Conservation (phyloP, 1,139 yeast genomes). For the Spathaspora sp. region DNA sequence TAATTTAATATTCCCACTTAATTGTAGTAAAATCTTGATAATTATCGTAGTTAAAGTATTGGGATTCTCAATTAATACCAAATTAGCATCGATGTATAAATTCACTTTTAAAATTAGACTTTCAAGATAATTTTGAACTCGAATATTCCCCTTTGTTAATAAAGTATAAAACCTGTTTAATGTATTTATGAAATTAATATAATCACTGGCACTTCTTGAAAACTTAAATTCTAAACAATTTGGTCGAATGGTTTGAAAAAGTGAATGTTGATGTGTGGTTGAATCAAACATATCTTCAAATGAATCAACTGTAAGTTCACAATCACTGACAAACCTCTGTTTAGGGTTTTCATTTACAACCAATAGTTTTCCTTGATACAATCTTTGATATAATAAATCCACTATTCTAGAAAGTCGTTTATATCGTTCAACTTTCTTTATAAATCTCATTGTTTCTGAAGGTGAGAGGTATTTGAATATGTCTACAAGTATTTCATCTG, state of each 20-base stretch:
- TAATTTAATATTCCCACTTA: constrained; percentile 10
- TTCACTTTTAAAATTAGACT: constrained; percentile 21
- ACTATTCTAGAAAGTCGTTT: constrained; percentile 7
- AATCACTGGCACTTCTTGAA: constrained; percentile 29
- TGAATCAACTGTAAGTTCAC: constrained; percentile 14
- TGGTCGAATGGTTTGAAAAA: constrained; percentile 26
- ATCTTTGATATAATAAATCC: constrained; percentile 18
- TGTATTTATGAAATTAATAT: constrained; percentile 24
- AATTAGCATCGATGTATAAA: constrained; percentile 28
- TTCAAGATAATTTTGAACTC: constrained; percentile 18
- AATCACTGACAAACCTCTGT: constrained; percentile 7
- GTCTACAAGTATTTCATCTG: constrained; percentile 26
- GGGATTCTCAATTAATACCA: constrained; percentile 18
- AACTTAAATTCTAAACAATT: constrained; percentile 27
- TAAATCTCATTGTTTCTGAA: constrained; percentile 20
- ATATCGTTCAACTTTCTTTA: constrained; percentile 10
- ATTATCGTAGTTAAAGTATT: constrained; percentile 15
- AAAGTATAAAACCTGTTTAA: constrained; percentile 24
- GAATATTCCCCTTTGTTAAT: constrained; percentile 16
- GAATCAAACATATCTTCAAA: constrained; percentile 11
- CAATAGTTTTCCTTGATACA: constrained; percentile 22
- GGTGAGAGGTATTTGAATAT: constrained; percentile 23
- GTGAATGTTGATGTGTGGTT: constrained; percentile 7
- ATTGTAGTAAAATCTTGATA: constrained; percentile 13
- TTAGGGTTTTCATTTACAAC: constrained; percentile 17